A percentile compares a stretch with the other conserved stretches of the same genome.
Conservation (phyloP, 129 eudicot genomes). For the Centella asiatica region DNA sequence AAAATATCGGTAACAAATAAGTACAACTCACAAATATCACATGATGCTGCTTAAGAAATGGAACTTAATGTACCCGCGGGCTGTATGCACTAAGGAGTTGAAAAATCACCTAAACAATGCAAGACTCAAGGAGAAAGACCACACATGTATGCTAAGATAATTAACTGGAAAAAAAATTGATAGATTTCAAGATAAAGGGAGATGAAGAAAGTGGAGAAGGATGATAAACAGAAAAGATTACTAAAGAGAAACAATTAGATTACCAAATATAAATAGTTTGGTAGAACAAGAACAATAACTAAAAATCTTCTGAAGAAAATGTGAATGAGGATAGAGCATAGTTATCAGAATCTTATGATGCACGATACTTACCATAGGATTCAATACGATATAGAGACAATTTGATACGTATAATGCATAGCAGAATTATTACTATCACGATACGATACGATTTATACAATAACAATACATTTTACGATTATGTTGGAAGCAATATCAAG, state of each 20-base stretch:
- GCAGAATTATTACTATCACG: too few relatives aligned
- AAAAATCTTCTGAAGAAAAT: not conserved
- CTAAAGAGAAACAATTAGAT: not conserved
- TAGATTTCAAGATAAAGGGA: not conserved
- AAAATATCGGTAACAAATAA: not conserved
- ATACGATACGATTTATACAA: too few relatives aligned
- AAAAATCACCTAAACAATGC: not conserved
- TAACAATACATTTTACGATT: too few relatives aligned
- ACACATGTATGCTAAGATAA: not conserved
- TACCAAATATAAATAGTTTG: not conserved
- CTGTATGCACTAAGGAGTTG: not conserved
- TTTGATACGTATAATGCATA: too few relatives aligned
- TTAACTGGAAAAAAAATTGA: not conserved
- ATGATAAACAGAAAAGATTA: not conserved
- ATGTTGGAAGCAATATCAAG: too few relatives aligned
- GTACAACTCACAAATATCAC: too few relatives aligned
- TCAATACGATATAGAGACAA: too few relatives aligned
- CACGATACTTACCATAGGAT: too few relatives aligned
- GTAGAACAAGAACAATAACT: not conserved
- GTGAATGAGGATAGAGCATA: too few relatives aligned
- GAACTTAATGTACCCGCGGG: too few relatives aligned
- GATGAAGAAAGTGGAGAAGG: not conserved
- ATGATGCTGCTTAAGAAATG: too few relatives aligned
- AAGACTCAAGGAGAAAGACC: not conserved
- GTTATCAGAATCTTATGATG: too few relatives aligned